Percentiles rank a stretch among this genome's conserved stretches.
Conservation (phyloP, 2,329 filamentous ascomycete genomes). For the Orbilia blumenaviensis region DNA sequence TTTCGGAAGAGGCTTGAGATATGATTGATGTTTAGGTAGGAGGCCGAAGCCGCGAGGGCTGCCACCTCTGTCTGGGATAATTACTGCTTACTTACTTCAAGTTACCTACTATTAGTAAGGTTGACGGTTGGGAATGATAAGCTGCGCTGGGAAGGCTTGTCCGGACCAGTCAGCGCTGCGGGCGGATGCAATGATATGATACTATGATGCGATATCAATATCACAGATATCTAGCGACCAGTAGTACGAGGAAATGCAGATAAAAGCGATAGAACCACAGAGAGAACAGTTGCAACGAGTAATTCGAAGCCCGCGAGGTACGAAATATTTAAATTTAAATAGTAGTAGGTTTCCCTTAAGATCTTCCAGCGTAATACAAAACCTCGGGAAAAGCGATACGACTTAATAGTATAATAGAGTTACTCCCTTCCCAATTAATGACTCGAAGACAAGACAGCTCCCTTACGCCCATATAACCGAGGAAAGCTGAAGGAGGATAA, state of each 20-base stretch:
- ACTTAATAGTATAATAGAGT: no score
- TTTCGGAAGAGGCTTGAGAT: conserved; percentile 46
- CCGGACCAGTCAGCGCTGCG: not conserved
- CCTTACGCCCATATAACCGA: conserved; percentile 26
- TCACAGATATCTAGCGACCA: not conserved
- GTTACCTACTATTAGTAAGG: no score
- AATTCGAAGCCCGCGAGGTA: no score
- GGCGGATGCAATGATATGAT: no score
- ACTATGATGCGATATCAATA: conserved; percentile 15
- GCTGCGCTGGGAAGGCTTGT: conserved; percentile 12
- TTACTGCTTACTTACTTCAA: no score
- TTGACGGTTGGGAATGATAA: no score
- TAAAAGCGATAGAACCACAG: conserved; percentile 33
- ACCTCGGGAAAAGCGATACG: not conserved
- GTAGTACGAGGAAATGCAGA: conserved; percentile 11
- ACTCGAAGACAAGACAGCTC: not conserved
- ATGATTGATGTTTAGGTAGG: conserved; percentile 15
- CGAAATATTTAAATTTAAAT: no score
- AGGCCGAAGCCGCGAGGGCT: conserved; percentile 39
- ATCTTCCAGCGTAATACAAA: not conserved
- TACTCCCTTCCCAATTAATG: no score
- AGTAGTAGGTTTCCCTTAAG: no score
- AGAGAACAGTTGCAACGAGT: no score
- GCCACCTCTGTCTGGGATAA: not conserved
- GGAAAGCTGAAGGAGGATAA: not conserved